These are phyloP conservation scores for Xerocomellus intermedius DNA, from an alignment of 768 basidiomycete species.

Conservation along the genomic window DNA sequence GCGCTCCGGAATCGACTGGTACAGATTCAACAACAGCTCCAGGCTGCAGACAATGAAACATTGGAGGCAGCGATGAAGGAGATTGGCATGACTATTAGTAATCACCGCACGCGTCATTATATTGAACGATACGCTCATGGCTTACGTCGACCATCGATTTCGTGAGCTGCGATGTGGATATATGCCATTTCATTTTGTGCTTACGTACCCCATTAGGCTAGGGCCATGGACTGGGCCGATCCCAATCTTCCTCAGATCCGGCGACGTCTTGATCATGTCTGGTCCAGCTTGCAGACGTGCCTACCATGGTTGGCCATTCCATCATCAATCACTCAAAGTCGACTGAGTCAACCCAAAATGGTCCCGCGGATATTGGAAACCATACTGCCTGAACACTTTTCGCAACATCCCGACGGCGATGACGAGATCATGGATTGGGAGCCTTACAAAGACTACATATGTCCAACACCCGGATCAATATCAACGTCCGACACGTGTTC, in stretches of 20 bases:
- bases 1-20: conserved; percentile 89
- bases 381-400: conserved; percentile 67
- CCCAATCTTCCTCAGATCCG: conserved; percentile 84
- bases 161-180: conserved; percentile 50
- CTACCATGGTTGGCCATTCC: conserved; percentile 78
- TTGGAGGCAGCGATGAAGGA: conserved; percentile 74
- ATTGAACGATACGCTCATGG: conserved; percentile 85
- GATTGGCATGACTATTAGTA: conserved; percentile 35
- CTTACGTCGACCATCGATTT: conserved; percentile 95
- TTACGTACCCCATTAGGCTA: conserved; percentile 46
- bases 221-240: conserved; percentile 76
- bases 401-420: conserved; percentile 24
- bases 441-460: conserved; percentile 65
- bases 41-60: conserved; percentile 54
- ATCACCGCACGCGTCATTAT: not conserved
- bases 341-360: conserved; percentile 40
- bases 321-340: not conserved
- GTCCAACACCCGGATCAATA: conserved; percentile 72
- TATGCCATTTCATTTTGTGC: not conserved
- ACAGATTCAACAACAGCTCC: conserved; percentile 73
- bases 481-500: conserved; percentile 90
- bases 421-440: conserved; percentile 47
- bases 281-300: conserved; percentile 80
- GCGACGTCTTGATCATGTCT: conserved; percentile 92
- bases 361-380: conserved; percentile 86